A percentile compares a stretch with the other conserved stretches of the same genome.
Conservation (phyloP, 257 asterid genomes). For the Nicotiana noctiflora region DNA sequence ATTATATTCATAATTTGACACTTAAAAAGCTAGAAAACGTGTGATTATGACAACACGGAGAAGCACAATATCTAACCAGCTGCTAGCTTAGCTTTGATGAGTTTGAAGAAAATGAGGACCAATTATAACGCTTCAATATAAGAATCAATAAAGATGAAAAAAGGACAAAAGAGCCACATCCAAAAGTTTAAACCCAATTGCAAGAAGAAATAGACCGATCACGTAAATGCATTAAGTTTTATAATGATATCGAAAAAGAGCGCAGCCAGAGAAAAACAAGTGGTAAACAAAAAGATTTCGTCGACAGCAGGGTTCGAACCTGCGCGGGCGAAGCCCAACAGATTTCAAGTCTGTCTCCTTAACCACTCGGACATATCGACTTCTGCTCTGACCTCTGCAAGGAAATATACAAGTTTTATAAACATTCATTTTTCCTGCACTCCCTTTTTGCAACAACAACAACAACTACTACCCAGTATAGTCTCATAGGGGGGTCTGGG, state of each 20-base stretch:
- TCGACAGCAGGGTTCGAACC: conserved; percentile 25
- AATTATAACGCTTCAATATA: not conserved
- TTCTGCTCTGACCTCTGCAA: too few relatives aligned
- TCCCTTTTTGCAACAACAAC: too few relatives aligned
- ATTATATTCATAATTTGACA: too few relatives aligned
- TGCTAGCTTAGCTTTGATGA: not conserved
- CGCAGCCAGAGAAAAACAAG: not conserved
- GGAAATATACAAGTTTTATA: too few relatives aligned
- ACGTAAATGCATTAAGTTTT: not conserved
- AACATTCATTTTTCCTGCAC: too few relatives aligned
- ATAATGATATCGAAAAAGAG: not conserved
- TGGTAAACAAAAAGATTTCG: not conserved
- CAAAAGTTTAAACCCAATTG: not conserved
- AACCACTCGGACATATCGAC: conserved; percentile 29
- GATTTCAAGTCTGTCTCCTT: conserved; percentile 28
- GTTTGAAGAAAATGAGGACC: not conserved
- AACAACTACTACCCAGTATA: too few relatives aligned
- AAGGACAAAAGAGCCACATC: not conserved
- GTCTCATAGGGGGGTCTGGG: too few relatives aligned
- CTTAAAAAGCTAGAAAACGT: too few relatives aligned
- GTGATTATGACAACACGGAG: not conserved
- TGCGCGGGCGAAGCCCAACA: conserved; percentile 23
- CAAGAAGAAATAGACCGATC: not conserved
- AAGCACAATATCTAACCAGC: not conserved
- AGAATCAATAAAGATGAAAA: not conserved